These are phyloP conservation scores for Thermoascus crustaceus DNA, from an alignment of 2,329 filamentous ascomycete genomes.

Conservation along the genomic window DNA sequence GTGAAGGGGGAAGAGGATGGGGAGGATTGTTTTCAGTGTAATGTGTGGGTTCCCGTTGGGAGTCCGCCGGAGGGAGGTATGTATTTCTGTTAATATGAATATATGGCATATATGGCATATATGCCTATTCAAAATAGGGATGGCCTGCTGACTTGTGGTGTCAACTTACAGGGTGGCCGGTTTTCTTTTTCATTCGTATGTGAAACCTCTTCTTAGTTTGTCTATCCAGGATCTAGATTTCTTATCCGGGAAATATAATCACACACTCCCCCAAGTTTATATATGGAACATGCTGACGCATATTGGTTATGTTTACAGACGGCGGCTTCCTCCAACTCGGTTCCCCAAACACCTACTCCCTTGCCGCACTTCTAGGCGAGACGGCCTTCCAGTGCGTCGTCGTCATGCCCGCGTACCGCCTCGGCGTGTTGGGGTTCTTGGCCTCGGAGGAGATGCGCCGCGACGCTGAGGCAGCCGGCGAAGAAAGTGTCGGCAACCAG, in stretches of 20 bases:
- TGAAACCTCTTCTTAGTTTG: too few relatives aligned
- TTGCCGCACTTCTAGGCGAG: conserved; percentile 41
- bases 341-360: conserved; percentile 40
- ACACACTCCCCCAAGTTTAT: too few relatives aligned
- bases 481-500: conserved; percentile 40
- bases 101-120: neutral
- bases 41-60: conserved; percentile 47
- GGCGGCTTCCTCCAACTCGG: conserved; percentile 53
- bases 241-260: too few relatives aligned
- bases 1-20: conserved; percentile 21
- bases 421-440: conserved; percentile 51
- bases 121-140: too few relatives aligned
- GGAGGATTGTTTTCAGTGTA: conserved; percentile 51
- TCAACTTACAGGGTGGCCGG: conserved; percentile 43
- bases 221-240: too few relatives aligned
- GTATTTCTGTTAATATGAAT: conserved; percentile 15
- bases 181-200: conserved; percentile 50
- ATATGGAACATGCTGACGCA: too few relatives aligned
- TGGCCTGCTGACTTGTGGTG: neutral
- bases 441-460: conserved; percentile 40
- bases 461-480: conserved; percentile 28
- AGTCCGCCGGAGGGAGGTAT: conserved; percentile 30
- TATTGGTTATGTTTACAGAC: conserved; percentile 26
- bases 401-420: conserved; percentile 49
- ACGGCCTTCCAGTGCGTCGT: conserved; percentile 44